Percentiles rank a stretch among this genome's conserved stretches.
Conservation (phyloP, 768 basidiomycete genomes). For the Cystofilobasidium bisporidii region DNA sequence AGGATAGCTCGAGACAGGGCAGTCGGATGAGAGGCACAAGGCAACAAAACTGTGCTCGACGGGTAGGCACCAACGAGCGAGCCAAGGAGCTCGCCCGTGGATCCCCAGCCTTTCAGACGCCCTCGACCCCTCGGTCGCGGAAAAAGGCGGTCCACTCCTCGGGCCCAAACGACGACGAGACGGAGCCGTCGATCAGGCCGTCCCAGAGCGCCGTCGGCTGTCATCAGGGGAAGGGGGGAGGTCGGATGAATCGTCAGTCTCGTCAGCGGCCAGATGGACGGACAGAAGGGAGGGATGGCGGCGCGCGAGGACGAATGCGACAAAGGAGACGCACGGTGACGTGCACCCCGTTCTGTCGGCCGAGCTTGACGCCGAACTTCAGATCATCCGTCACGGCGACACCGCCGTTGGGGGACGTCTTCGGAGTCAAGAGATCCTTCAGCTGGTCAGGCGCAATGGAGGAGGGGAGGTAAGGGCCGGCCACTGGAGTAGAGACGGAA, state of each 20-base stretch:
- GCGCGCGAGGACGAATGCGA: not conserved
- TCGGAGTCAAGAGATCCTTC: conserved; percentile 13
- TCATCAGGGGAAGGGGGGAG: no score
- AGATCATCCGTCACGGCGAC: conserved; percentile 72
- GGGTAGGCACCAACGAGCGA: no score
- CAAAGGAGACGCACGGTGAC: conserved; percentile 48
- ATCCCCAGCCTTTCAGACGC: no score
- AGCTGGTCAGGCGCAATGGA: not conserved
- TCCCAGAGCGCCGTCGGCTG: conserved; percentile 45
- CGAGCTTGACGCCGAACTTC: conserved; percentile 87
- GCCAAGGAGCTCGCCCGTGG: no score
- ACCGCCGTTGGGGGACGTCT: conserved; percentile 64
- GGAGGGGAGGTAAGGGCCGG: not conserved
- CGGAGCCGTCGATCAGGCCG: conserved; percentile 50
- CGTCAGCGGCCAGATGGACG: no score
- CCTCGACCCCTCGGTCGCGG: no score
- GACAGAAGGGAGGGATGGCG: conserved; percentile 46
- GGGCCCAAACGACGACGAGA: conserved; percentile 73
- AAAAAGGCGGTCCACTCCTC: conserved; percentile 74
- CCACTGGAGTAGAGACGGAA: not conserved
- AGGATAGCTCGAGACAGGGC: no score
- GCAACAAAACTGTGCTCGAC: no score
- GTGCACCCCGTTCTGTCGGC: conserved; percentile 83
- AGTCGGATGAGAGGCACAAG: no score
- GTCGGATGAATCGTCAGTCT: not conserved